phyloP scores from a whole-genome alignment of 768 basidiomycete genomes.

The Gymnopilus junonius region DNA sequence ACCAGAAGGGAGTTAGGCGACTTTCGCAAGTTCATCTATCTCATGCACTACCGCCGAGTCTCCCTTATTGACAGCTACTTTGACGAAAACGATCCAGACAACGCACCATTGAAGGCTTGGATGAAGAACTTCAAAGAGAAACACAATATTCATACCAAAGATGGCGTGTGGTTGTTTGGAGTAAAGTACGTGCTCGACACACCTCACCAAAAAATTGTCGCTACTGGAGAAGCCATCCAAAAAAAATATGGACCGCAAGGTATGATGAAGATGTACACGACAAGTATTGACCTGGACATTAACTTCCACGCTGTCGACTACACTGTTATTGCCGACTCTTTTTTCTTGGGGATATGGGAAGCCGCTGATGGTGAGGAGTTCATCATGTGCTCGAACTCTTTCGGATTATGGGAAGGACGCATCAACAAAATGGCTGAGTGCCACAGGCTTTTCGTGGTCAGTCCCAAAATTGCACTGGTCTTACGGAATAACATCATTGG shows the following conservation, averaged over 20 bases:
- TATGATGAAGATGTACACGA: neutral
- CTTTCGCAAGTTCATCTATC: conserved; percentile 32
- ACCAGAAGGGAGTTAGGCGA: conserved; percentile 22
- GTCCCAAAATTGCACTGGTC: conserved; percentile 31
- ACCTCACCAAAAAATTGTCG: conserved; percentile 21
- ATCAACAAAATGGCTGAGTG: conserved; percentile 8
- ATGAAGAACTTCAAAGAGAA: conserved; percentile 17
- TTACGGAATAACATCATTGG: conserved; percentile 17
- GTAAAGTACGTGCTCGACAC: conserved; percentile 31
- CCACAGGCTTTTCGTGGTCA: conserved; percentile 32
- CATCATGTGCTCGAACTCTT: conserved; percentile 28
- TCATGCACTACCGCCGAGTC: conserved; percentile 32
- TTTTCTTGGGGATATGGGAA: conserved; percentile 31
- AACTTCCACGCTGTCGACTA: conserved; percentile 28
- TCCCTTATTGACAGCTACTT: conserved; percentile 23
- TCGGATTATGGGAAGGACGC: conserved; percentile 35
- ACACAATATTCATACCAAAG: conserved; percentile 18
- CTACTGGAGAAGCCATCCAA: neutral
- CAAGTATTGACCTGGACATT: conserved; percentile 5
- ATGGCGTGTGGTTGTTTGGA: conserved; percentile 27
- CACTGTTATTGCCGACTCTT: conserved; percentile 4
- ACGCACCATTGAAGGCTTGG: conserved; percentile 15
- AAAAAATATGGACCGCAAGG: neutral
- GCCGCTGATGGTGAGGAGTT: conserved; percentile 33
- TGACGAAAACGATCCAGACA: conserved; percentile 23